Percentiles rank a stretch among this genome's conserved stretches.
phyloP scores from a whole-genome alignment of 768 basidiomycete species.

The Leccinum truebloodii region DNA sequence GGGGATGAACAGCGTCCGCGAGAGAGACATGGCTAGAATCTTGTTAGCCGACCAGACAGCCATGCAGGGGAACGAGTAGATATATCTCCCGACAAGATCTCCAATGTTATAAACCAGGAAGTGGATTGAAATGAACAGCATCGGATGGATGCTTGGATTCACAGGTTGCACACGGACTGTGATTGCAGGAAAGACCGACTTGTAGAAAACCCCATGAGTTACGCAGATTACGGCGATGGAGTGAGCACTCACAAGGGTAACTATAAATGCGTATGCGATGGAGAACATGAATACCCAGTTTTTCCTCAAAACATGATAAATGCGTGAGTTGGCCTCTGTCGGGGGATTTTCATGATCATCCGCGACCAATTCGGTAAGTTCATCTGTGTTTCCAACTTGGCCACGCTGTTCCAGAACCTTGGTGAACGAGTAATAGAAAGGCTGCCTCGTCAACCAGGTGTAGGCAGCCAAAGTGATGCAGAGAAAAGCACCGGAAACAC shows the following conservation, averaged over 20 bases:
- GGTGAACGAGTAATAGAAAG: constrained; percentile 58
- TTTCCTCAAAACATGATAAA: constrained; percentile 55
- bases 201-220: constrained; percentile 7
- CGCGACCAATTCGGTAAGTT: constrained; percentile 39
- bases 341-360: constrained; percentile 23
- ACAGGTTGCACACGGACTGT: constrained; percentile 75
- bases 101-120: constrained; percentile 77
- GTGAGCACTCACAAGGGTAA: constrained; percentile 67
- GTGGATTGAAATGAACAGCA: constrained; percentile 80
- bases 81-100: constrained; percentile 68
- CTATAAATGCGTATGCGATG: constrained; percentile 71
- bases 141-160: constrained; percentile 65
- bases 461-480: constrained; percentile 54
- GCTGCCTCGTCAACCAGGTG: constrained; percentile 55
- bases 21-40: constrained; percentile 61
- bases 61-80: constrained; percentile 65
- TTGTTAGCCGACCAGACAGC: constrained; percentile 68
- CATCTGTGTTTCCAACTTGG: constrained; percentile 28
- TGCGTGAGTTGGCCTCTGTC: constrained; percentile 42
- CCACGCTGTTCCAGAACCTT: constrained; percentile 44
- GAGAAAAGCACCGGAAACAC: constrained; percentile 67
- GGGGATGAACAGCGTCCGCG: constrained; percentile 82
- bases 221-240: background rate
- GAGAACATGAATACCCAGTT: constrained; percentile 74
- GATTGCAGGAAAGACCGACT: constrained; percentile 89